These are phyloP conservation scores for Macrolepiota albuminosa DNA, from an alignment of 768 basidiomycete genomes.

Conservation along the genomic window DNA sequence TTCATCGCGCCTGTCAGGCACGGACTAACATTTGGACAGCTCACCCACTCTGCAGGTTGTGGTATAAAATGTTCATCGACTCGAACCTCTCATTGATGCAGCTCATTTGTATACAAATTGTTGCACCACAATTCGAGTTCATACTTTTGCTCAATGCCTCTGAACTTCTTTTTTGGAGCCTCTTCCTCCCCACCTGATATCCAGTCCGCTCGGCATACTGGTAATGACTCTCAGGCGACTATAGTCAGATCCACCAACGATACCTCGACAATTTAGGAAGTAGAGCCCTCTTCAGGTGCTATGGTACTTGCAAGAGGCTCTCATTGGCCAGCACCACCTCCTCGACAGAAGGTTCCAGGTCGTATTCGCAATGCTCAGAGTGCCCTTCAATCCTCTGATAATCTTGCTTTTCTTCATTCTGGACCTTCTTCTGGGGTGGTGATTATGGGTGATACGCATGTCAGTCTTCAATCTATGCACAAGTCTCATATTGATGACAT, in stretches of 20 bases:
- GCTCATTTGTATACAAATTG: too few relatives aligned
- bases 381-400: background rate
- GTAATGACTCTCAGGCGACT: background rate
- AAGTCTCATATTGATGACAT: background rate
- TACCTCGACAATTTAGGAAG: too few relatives aligned
- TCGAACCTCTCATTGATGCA: too few relatives aligned
- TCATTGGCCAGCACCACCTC: background rate
- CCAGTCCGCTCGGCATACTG: background rate
- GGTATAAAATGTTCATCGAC: background rate
- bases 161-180: background rate
- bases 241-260: background rate
- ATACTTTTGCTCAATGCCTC: background rate
- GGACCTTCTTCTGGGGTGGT: background rate
- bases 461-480: background rate
- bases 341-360: background rate
- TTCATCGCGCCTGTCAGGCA: background rate
- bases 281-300: background rate
- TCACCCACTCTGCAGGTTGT: too few relatives aligned
- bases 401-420: background rate
- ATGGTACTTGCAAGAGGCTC: background rate
- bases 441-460: background rate
- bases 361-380: background rate
- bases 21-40: background rate
- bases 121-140: too few relatives aligned
- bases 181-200: background rate